Percentiles rank a stretch among this genome's conserved stretches.
These are phyloP conservation scores for Pichia cactophila DNA, from an alignment of 1,139 yeast genomes.

Conservation along the genomic window DNA sequence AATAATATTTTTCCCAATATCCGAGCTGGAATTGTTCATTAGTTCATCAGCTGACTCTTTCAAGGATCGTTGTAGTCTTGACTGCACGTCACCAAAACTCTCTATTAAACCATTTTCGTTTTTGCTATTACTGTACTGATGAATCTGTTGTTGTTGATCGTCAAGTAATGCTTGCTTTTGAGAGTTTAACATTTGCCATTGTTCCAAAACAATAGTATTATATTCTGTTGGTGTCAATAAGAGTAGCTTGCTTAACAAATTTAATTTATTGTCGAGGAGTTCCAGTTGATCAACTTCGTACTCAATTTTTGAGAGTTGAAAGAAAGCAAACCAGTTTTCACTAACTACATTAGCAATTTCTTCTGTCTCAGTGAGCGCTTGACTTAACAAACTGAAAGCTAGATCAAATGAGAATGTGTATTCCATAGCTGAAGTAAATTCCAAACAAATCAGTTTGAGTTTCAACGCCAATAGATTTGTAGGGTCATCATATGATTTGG, in stretches of 20 bases:
- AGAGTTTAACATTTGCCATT: constrained; percentile 34
- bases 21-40: constrained; percentile 17
- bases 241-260: constrained; percentile 40
- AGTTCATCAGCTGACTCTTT: constrained; percentile 23
- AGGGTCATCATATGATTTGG: constrained; percentile 21
- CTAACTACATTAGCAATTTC: constrained; percentile 25
- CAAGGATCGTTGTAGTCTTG: constrained; percentile 23
- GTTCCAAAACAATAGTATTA: constrained; percentile 32
- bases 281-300: constrained; percentile 18
- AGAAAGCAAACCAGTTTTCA: constrained; percentile 53
- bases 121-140: neutral
- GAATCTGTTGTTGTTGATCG: neutral
- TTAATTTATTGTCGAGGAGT: constrained; percentile 37
- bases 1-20: constrained; percentile 26
- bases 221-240: constrained; percentile 36
- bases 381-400: constrained; percentile 26
- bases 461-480: constrained; percentile 19
- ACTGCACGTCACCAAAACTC: constrained; percentile 17
- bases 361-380: neutral
- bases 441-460: constrained; percentile 46
- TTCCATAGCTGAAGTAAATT: constrained; percentile 49
- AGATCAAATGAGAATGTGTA: constrained; percentile 43
- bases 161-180: constrained; percentile 12
- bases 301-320: constrained; percentile 44
- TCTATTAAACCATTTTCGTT: neutral